Evolutionary conservation across 768 basidiomycete genomes (phyloP), one percentile per base, ranked within the genome.

Genomic region (Termitomyces eurrhizus): DNA sequence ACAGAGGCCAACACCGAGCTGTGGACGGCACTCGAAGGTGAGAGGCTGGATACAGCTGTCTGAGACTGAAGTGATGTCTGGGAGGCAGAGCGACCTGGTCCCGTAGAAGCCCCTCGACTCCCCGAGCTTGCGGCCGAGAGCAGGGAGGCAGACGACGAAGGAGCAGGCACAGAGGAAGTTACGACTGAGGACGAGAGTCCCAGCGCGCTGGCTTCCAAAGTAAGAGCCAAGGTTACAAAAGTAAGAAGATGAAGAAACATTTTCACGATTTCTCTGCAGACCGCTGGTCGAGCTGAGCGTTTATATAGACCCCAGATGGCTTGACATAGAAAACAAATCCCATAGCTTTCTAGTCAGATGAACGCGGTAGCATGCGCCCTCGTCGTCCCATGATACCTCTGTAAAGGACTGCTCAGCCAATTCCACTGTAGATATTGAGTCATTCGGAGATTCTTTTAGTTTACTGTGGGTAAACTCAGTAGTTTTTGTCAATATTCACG

Each of bases 1-100:
- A 78, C 76, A 65, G 72, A 78, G 8, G 76, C 73, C 3, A 70
- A 64, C 67, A 78, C 78, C 4, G 57, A 55, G 50, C 59, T 58
- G 41, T 37, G 57, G 6, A 13, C 13, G 49, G 37, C 60, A 18
- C 52, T 57, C 14, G 59, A 56, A 18, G 50, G 9, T 45, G 29
- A 29, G 16, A 41, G 33, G n/a, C 59, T 50, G 3, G 52, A 48
- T n/a, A 54, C 21, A 21, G 57, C 44, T 8, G 56, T 29, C 37
- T 16, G 29, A 6, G 55, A 56, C 11, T 46, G 52, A 18, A 52
- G 35, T 29, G 58, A 59, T 14, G 51, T 32, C 39, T 41, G 41
- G 18, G 53, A 52, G 36, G 36, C 14, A 46, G 24, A 50, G 37
- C 44, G 33, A 35, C 50, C 13, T 42, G 7, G 42, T 7, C 14